Base-by-base conservation (phyloP, 257 asterid species). In the Paulownia fortunei region DNA sequence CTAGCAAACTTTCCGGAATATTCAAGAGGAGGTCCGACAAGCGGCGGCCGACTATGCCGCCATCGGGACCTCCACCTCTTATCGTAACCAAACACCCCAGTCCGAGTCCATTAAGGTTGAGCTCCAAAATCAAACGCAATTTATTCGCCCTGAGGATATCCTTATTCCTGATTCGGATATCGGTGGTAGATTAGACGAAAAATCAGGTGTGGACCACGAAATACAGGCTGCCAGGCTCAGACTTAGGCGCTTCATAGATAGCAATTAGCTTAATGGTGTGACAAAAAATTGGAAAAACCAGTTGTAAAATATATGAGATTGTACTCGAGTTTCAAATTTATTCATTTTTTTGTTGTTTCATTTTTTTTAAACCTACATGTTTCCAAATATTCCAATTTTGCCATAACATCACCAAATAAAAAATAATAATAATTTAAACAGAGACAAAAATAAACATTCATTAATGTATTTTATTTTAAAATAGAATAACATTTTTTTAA, bases 51-150 rank as follows among this genome's bases (percentile, higher is more conserved):
- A 55, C 83, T 15, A 26, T 7, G 0, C 81, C 78, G 8, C 80
- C 85, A 2, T 24, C 84, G 23, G 76, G 80, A 24, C 88, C n/a
- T 74, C 81, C 69, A 73, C 65, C 16, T 27, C 54, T 13, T 66
- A 74, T 44, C 86, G 82, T 8, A 74, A 73, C 80, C 82, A 83
- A 54, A 64, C 89, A 5, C 74, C 85, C 18, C 70, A 30, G 44
- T 62, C 90, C 5, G 89, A 88, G 60, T 32, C 87, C 3, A 80
- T 90, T 46, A 83, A 85, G 75, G 91, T 87, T 32, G 83, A 84
- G 73, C 88, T 89, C 24, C 87, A 75, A 5, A 81, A 74, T 39
- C 82, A 86, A 69, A 39, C 86, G 23, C 87, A 81, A 4, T 76
- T 68, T 11, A 75, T 91, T 60, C 82, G 85, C 0, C 82, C 84